Evolutionary conservation across 2,329 filamentous ascomycete species (phyloP), one percentile per base, ranked within the genome.

Genomic region (Fusarium sp.): DNA sequence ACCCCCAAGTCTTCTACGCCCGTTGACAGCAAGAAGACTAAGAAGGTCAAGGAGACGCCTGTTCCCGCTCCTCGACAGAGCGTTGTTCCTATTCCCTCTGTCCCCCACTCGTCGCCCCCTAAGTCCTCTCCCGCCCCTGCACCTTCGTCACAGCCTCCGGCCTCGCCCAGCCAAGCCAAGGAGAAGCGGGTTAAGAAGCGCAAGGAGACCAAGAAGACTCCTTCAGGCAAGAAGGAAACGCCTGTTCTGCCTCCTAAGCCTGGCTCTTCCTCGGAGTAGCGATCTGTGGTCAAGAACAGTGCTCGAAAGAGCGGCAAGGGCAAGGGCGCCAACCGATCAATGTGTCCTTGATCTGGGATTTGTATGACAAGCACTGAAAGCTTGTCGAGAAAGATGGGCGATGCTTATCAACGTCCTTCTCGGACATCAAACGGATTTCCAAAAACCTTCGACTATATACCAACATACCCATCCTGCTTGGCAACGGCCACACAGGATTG

Each of bases 71-170:
- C 70, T 41, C 67, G 72, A 9, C 72, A 74, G 44, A 73, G 73
- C 15, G 64, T 61, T 5, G 71, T 76, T 5, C 77, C 74, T 7
- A 61, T 78, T 6, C 79, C 78, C 9, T 65, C 56, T n/a, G 61
- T 78, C 12, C 77, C 76, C 29, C 68, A 72, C 22, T 70, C 71
- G 7, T 73, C 72, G 4, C 72, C 61, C 22, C 53, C 61, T 36
- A 71, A 68, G 41, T 60, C 67, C 24, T 70, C 73, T 10, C 65
- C 71, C 10, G 65, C 67, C 4, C 68, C 71, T 35, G 24, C 22
- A 3, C 68, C 71, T 35, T 19, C 25, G 28, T 65, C 36, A 13
- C 59, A 58, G 26, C 40, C 35, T 19, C 34, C 45, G 29, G 50
- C 64, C 4, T 70, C 67, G 4, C 70, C 74, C 15, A 53, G 61